phyloP scores from a whole-genome alignment of 2,329 filamentous ascomycete genomes.

The Mycosphaerella sp. region DNA sequence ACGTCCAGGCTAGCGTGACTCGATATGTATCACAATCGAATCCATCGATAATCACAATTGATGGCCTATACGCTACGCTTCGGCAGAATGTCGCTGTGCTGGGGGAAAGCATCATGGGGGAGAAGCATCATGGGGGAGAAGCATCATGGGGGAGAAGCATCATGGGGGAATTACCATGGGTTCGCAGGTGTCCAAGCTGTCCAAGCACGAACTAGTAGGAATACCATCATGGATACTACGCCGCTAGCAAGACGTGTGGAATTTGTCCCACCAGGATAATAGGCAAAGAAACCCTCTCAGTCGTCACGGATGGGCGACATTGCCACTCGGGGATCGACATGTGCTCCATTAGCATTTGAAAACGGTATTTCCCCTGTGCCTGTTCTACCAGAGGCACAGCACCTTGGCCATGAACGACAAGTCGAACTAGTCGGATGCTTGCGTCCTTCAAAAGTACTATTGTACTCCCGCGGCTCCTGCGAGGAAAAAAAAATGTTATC shows the following conservation, averaged over 20 bases:
- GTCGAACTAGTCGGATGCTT: neutral
- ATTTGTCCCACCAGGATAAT: neutral
- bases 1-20: no score
- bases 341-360: neutral
- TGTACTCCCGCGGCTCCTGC: no score
- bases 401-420: neutral
- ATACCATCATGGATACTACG: neutral
- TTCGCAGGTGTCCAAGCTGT: neutral
- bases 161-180: no score
- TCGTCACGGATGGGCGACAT: neutral
- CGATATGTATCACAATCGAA: neutral
- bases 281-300: neutral
- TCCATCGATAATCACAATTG: neutral
- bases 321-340: neutral
- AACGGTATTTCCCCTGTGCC: neutral
- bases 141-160: no score
- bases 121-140: no score
- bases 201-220: neutral
- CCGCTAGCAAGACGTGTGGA: neutral
- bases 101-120: no score
- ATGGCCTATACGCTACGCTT: neutral
- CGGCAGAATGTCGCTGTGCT: neutral
- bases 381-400: neutral
- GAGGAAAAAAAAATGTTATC: no score
- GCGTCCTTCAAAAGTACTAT: no score